Conservation (phyloP, 208 protist genomes). For the Wallacemonas sp. region DNA sequence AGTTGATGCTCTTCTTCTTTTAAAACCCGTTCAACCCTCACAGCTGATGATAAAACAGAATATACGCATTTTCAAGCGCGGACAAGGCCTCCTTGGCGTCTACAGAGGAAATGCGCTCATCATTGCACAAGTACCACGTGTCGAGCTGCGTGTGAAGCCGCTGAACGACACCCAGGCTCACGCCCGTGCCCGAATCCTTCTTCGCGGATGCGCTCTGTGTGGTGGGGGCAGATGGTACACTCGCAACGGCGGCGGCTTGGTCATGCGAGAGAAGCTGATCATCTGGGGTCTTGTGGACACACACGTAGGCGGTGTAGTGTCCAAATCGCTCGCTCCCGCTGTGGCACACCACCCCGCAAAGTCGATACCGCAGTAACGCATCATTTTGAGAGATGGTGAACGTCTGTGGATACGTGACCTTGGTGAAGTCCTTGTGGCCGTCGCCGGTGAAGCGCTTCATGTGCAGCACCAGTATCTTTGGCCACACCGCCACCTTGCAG, state of each 20-base stretch:
- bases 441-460: slow-evolving; percentile 78
- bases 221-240: too few species aligned
- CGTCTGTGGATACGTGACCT: slow-evolving; percentile 57
- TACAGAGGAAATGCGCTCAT: slow-evolving; percentile 47
- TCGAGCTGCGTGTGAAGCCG: slow-evolving; percentile 7
- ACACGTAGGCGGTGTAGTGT: slow-evolving; percentile 85
- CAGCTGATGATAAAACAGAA: slow-evolving; percentile 71
- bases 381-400: slow-evolving; percentile 32
- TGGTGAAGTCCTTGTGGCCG: slow-evolving; percentile 55
- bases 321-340: slow-evolving; percentile 61
- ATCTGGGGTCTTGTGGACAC: slow-evolving; percentile 20
- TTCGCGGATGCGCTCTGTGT: slow-evolving; percentile 3
- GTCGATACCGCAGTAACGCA: slow-evolving; percentile 39
- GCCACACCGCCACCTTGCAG: slow-evolving; percentile 54
- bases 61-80: slow-evolving; percentile 60
- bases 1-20: too few species aligned
- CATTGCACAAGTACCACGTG: slow-evolving; percentile 84
- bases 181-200: neutral
- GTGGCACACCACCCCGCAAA: slow-evolving; percentile 80
- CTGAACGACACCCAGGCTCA: neutral
- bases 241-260: neutral
- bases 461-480: slow-evolving; percentile 72
- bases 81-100: slow-evolving; percentile 36
- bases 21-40: neutral
- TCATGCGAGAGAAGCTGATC: neutral